Conservation (phyloP, 2,329 filamentous ascomycete species). For the Pseudopithomyces chartarum region DNA sequence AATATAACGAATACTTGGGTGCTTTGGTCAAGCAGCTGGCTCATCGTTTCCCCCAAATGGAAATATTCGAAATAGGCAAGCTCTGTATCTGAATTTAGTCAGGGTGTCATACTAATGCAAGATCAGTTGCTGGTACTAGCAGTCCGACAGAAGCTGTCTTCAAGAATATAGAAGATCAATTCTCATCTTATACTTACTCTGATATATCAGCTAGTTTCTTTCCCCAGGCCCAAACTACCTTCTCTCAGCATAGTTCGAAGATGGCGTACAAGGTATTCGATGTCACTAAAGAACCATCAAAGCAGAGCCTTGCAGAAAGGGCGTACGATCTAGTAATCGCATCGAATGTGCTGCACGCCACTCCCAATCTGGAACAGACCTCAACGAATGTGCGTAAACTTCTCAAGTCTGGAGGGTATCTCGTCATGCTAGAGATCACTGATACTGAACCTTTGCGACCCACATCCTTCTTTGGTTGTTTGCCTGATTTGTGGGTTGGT, state of each 20-base stretch:
- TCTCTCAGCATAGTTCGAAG: background rate
- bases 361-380: slow-evolving; percentile 8
- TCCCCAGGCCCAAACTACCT: background rate
- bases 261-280: slow-evolving; percentile 8
- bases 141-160: background rate
- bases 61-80: background rate
- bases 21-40: background rate
- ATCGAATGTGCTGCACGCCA: slow-evolving; percentile 17
- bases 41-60: background rate
- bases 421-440: slow-evolving; percentile 42
- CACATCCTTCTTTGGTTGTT: slow-evolving; percentile 28
- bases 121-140: slow-evolving; percentile 2
- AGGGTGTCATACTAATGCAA: background rate
- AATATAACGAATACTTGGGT: background rate
- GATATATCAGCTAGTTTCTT: slow-evolving; percentile 26
- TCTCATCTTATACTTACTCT: slow-evolving; percentile 19
- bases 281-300: slow-evolving; percentile 2
- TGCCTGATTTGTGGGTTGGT: slow-evolving; percentile 49
- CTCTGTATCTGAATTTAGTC: background rate
- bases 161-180: background rate
- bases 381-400: slow-evolving; percentile 16
- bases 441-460: slow-evolving; percentile 1
- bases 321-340: slow-evolving; percentile 25
- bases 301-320: slow-evolving; percentile 14
- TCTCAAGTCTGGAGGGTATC: slow-evolving; percentile 34